Percentiles rank a stretch among this genome's conserved stretches.
Evolutionary conservation across 106 monocot species (phyloP).

Genomic region (Ottelia alismoides): DNA sequence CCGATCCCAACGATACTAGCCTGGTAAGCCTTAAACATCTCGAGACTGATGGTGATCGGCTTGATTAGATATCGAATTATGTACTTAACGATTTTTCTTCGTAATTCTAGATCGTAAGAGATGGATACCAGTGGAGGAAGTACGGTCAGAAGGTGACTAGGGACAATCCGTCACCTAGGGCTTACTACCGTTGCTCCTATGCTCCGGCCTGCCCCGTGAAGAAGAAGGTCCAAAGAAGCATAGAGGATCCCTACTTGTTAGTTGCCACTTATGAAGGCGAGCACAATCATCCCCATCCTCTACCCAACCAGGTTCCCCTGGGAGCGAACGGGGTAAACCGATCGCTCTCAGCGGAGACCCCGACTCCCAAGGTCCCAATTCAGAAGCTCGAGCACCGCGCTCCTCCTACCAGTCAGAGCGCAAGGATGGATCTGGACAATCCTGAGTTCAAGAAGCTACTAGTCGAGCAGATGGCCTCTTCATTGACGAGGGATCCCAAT

Average conservation of each 20-base stretch:
- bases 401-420: background rate
- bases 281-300: conserved; percentile 16
- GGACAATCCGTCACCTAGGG: conserved; percentile 71
- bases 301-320: background rate
- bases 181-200: conserved; percentile 76
- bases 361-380: background rate
- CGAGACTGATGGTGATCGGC: no score
- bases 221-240: conserved; percentile 77
- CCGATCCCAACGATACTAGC: conserved; percentile 35
- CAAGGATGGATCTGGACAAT: background rate
- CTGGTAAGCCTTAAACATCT: conserved; percentile 22
- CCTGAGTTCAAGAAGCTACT: conserved; percentile 6
- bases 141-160: conserved; percentile 79
- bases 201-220: conserved; percentile 74
- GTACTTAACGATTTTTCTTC: no score
- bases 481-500: conserved; percentile 18
- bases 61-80: background rate
- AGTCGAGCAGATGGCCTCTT: conserved; percentile 24
- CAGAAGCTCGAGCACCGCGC: background rate
- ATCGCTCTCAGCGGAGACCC: background rate
- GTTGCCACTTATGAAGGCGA: conserved; percentile 72
- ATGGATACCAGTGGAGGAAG: conserved; percentile 73
- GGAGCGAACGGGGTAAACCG: background rate
- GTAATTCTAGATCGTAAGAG: conserved; percentile 50
- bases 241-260: conserved; percentile 31